Evolutionary conservation across 805 yeast species (phyloP).

Genomic region (Isabelozyma rhagii): DNA sequence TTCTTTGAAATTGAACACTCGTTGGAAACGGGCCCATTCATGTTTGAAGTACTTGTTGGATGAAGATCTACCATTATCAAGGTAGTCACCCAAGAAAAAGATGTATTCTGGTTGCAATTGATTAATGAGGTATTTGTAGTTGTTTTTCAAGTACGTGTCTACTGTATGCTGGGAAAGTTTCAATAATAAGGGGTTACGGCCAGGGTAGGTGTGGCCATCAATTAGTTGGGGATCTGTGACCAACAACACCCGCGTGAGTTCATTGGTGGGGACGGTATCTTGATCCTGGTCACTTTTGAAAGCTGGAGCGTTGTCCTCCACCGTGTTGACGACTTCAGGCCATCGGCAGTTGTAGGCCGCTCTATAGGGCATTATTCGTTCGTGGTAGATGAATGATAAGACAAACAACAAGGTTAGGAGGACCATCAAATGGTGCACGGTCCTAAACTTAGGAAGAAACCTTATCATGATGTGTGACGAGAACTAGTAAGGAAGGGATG

Average conservation of each 20-base stretch:
- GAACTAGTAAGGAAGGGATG: too few relatives aligned
- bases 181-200: slow-evolving; percentile 28
- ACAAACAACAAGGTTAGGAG: slow-evolving; percentile 24
- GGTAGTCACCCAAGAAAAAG: slow-evolving; percentile 40
- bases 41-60: slow-evolving; percentile 25
- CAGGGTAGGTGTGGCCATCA: slow-evolving; percentile 44
- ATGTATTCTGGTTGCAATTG: slow-evolving; percentile 34
- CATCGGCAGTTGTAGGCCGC: slow-evolving; percentile 29
- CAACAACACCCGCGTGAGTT: slow-evolving; percentile 25
- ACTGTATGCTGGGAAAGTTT: slow-evolving; percentile 39
- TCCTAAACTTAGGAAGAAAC: slow-evolving; percentile 19
- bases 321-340: slow-evolving; percentile 14
- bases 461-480: not conserved
- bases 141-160: slow-evolving; percentile 35
- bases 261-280: slow-evolving; percentile 1
- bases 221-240: slow-evolving; percentile 46
- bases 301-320: too few relatives aligned
- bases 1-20: slow-evolving; percentile 21
- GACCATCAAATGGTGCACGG: slow-evolving; percentile 23
- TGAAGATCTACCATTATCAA: slow-evolving; percentile 40
- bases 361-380: slow-evolving; percentile 25
- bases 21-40: slow-evolving; percentile 29
- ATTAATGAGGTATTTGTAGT: slow-evolving; percentile 30
- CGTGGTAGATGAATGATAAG: slow-evolving; percentile 28
- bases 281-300: slow-evolving; percentile 5